phyloP scores from a whole-genome alignment of 768 basidiomycete species.

The Dioszegia hungarica region DNA sequence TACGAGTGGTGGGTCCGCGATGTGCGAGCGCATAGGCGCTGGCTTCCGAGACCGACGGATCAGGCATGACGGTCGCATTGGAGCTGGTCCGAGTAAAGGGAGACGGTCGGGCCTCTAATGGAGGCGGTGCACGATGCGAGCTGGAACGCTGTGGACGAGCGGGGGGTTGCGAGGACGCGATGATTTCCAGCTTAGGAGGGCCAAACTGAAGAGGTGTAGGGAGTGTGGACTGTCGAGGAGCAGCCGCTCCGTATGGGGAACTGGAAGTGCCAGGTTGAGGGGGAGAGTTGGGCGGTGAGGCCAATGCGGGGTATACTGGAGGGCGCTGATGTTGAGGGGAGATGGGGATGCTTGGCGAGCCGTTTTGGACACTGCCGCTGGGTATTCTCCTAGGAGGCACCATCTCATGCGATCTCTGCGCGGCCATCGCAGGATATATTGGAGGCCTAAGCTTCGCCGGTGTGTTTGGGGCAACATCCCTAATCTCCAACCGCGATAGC shows the following conservation, averaged over 20 bases:
- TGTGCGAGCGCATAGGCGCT: conserved; percentile 31
- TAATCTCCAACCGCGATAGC: background rate
- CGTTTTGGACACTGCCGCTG: too few species aligned
- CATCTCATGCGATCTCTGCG: too few species aligned
- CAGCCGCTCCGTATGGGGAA: background rate
- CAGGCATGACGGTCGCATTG: background rate
- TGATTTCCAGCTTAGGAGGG: background rate
- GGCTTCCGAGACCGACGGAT: conserved; percentile 19
- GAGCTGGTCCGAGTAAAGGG: background rate
- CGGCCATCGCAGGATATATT: too few species aligned
- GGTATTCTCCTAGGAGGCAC: too few species aligned
- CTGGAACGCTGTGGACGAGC: background rate
- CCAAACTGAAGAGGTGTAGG: background rate
- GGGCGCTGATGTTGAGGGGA: background rate
- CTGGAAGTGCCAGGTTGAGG: background rate
- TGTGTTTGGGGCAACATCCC: too few species aligned
- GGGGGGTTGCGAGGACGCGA: background rate
- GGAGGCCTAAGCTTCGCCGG: too few species aligned
- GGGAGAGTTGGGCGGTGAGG: conserved; percentile 16
- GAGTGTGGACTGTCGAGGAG: background rate
- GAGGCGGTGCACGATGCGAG: background rate
- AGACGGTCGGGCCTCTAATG: background rate
- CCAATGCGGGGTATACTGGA: conserved; percentile 25
- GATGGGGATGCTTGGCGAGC: too few species aligned
- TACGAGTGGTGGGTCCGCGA: conserved; percentile 2